Percentiles rank a stretch among this genome's conserved stretches.
Evolutionary conservation across 164 flowering plant species (phyloP).

Genomic region (Buxus sempervirens): DNA sequence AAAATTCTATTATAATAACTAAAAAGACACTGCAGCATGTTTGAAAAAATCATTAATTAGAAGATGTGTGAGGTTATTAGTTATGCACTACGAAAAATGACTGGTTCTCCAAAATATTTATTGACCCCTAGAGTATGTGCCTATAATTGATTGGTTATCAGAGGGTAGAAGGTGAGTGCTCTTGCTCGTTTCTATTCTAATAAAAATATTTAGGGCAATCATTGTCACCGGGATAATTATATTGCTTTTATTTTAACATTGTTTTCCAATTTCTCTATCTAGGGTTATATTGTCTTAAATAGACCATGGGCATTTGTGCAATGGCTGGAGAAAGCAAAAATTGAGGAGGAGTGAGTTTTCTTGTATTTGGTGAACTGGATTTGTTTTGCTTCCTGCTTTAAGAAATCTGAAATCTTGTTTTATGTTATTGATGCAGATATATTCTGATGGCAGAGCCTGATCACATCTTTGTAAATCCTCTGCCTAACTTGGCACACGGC

Average conservation of each 20-base stretch:
- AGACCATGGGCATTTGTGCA: conserved; percentile 99
- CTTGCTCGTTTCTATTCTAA: no score
- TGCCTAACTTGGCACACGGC: conserved; percentile 80
- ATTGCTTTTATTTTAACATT: background rate
- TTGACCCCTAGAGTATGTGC: no score
- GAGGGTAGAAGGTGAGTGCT: no score
- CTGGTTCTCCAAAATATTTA: no score
- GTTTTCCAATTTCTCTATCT: conserved; percentile 23
- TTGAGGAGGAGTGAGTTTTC: conserved; percentile 86
- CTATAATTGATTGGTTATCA: no score
- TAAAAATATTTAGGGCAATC: background rate
- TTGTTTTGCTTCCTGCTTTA: background rate
- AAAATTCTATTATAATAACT: no score
- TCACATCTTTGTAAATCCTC: conserved; percentile 76
- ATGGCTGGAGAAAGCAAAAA: conserved; percentile 83
- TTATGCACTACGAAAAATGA: no score
- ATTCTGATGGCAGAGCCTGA: conserved; percentile 98
- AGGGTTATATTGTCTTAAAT: conserved; percentile 95
- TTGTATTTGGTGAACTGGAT: conserved; percentile 1
- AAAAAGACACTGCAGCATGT: no score
- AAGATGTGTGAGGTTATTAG: no score
- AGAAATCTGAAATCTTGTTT: conserved; percentile 9
- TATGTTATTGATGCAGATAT: conserved; percentile 52
- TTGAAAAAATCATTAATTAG: no score
- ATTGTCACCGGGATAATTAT: background rate